Evolutionary conservation across 495 filamentous ascomycete species (phyloP).

Genomic region (Neurospora africana): DNA sequence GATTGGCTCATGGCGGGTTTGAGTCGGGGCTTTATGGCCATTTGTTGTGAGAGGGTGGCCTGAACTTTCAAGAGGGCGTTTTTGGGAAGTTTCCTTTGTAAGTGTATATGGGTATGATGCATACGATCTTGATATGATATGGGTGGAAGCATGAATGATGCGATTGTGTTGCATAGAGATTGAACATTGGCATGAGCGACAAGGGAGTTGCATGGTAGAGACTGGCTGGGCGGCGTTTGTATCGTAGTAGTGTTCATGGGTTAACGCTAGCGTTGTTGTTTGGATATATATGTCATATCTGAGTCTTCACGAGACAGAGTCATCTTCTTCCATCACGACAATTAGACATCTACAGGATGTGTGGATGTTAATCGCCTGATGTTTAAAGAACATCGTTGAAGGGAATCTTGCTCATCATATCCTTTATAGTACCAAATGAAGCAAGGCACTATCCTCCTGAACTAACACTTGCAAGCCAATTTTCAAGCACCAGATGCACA

Average conservation of each 20-base stretch:
- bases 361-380: neutral
- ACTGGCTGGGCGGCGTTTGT: neutral
- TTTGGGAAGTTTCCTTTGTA: neutral
- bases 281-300: neutral
- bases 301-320: neutral
- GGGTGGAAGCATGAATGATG: neutral
- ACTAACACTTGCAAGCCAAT: neutral
- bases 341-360: neutral
- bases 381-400: neutral
- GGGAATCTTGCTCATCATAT: neutral
- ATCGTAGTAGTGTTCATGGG: neutral
- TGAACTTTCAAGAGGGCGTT: neutral
- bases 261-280: neutral
- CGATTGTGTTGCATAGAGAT: neutral
- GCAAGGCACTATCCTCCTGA: neutral
- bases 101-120: neutral
- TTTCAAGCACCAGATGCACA: neutral
- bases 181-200: neutral
- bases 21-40: neutral
- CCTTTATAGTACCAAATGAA: neutral
- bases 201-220: neutral
- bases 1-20: neutral
- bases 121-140: neutral
- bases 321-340: neutral
- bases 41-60: neutral